A percentile compares a stretch with the other conserved stretches of the same genome.
Conservation (phyloP, 257 asterid genomes). For the Fraxinus pennsylvanica region DNA sequence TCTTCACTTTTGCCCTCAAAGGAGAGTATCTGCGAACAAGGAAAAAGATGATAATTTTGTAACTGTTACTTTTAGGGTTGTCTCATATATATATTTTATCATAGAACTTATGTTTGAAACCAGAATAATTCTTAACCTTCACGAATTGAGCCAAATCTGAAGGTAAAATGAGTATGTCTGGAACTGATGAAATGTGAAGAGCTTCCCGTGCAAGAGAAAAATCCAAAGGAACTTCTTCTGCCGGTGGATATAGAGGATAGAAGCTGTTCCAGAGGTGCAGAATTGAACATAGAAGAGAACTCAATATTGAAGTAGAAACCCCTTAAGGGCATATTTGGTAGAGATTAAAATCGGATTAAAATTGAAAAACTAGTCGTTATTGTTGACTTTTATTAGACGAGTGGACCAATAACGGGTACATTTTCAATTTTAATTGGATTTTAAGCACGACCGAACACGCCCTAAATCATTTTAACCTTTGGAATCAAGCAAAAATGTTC, state of each 20-base stretch:
- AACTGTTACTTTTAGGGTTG: not conserved
- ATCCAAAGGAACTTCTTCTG: constrained; percentile 85
- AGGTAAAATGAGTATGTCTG: constrained; percentile 85
- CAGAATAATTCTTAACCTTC: constrained; percentile 52
- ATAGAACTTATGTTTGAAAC: not conserved
- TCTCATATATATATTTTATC: not conserved
- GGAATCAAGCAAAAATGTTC: not conserved
- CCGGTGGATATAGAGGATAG: constrained; percentile 93
- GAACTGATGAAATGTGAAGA: constrained; percentile 62
- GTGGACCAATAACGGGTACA: too few species aligned
- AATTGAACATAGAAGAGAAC: not conserved
- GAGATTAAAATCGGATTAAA: too few species aligned
- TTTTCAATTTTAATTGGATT: too few species aligned
- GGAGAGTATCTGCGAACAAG: constrained; percentile 54
- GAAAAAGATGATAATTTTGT: constrained; percentile 7
- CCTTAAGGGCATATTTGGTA: not conserved
- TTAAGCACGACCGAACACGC: too few species aligned
- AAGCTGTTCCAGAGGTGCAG: constrained; percentile 63
- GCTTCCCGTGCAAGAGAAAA: constrained; percentile 77
- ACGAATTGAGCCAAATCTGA: constrained; percentile 90
- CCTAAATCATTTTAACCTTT: not conserved
- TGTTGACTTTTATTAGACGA: too few species aligned
- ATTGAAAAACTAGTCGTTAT: too few species aligned
- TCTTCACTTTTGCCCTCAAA: constrained; percentile 55
- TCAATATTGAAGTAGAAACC: not conserved